Percentiles rank a stretch among this genome's conserved stretches.
Evolutionary conservation across 805 yeast genomes (phyloP).

Genomic region (Jamesozyma gamospora): DNA sequence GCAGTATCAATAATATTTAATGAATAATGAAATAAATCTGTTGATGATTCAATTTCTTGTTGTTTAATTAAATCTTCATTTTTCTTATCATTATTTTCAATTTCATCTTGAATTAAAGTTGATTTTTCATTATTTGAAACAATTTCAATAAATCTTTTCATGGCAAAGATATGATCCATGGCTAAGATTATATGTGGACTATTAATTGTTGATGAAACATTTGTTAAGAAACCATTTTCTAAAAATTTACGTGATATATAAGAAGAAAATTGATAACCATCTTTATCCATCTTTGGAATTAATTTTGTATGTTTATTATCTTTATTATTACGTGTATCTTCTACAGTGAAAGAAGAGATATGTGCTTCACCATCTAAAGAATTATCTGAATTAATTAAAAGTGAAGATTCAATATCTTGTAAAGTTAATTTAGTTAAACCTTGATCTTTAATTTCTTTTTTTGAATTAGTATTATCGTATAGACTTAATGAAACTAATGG

Average conservation of each 20-base stretch:
- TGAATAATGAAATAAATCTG: conserved; percentile 36
- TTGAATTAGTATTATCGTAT: conserved; percentile 40
- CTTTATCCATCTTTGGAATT: conserved; percentile 58
- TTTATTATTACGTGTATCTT: conserved; percentile 54
- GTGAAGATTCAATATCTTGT: conserved; percentile 43
- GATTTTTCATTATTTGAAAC: conserved; percentile 7
- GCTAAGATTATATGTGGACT: conserved; percentile 77
- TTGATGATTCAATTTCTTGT: background rate
- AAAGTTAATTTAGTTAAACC: conserved; percentile 51
- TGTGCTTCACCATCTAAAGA: conserved; percentile 51
- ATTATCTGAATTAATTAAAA: conserved; percentile 44
- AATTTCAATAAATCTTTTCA: conserved; percentile 34
- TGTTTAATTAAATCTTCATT: background rate
- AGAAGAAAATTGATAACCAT: conserved; percentile 63
- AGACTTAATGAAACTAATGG: conserved; percentile 56
- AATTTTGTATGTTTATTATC: conserved; percentile 70
- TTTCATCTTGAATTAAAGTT: background rate
- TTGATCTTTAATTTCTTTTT: conserved; percentile 30
- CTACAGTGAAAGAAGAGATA: conserved; percentile 64
- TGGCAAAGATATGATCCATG: conserved; percentile 71
- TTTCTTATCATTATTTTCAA: background rate
- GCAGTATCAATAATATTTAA: conserved; percentile 71
- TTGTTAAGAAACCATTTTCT: conserved; percentile 33
- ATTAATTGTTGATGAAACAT: conserved; percentile 55
- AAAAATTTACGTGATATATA: conserved; percentile 37